phyloP scores from a whole-genome alignment of 306 rosid genomes.

The apple (Malus domestica) region DNA sequence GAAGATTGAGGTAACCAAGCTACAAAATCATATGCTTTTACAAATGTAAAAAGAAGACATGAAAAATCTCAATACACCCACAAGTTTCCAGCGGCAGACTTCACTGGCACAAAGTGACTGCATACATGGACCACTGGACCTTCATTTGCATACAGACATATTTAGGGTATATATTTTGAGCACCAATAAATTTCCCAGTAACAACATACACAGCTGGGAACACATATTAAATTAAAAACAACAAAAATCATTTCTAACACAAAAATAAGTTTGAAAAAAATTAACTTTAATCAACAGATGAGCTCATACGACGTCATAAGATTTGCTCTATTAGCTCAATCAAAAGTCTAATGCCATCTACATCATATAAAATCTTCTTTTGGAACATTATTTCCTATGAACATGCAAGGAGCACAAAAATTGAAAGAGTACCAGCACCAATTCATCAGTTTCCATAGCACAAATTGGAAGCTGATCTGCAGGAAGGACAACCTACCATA shows the following conservation, averaged over 20 bases:
- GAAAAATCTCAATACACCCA: neutral
- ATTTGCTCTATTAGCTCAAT: neutral
- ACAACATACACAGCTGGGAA: neutral
- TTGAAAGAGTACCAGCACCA: conserved; percentile 21
- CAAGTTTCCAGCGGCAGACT: neutral
- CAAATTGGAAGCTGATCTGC: conserved; percentile 31
- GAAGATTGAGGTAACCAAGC: neutral
- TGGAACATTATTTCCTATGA: neutral
- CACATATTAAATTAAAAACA: neutral
- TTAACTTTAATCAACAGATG: neutral
- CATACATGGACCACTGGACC: neutral
- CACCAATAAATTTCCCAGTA: neutral
- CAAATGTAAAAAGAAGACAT: neutral
- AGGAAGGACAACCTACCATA: conserved; percentile 30
- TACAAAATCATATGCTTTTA: neutral
- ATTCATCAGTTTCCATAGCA: conserved; percentile 34
- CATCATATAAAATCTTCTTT: neutral
- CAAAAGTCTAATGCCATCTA: neutral
- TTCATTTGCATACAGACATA: neutral
- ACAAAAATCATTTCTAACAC: neutral
- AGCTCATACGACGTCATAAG: neutral
- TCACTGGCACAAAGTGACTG: neutral
- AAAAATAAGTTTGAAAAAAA: no score
- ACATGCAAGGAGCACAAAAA: neutral
- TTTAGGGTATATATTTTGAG: neutral